Evolutionary conservation across 306 rosid species (phyloP).

Genomic region (Purshia tridentata): DNA sequence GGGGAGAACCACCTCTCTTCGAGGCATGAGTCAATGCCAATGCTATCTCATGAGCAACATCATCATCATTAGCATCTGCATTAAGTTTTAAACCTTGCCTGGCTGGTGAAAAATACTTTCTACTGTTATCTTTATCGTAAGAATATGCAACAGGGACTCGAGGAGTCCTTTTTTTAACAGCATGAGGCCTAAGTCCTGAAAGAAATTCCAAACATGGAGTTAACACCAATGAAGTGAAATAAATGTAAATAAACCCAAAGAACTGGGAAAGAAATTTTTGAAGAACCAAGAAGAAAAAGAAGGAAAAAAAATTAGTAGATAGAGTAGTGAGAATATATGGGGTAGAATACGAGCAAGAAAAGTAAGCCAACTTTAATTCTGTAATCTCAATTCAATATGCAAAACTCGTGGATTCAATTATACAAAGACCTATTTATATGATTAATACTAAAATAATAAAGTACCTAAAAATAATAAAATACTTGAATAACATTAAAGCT

Average conservation of each 20-base stretch:
- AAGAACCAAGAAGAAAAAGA: slow-evolving; percentile 5
- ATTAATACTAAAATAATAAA: neutral
- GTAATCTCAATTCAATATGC: neutral
- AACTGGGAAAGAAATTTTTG: neutral
- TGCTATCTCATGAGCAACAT: slow-evolving; percentile 74
- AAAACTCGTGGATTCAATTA: neutral
- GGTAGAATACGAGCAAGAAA: neutral
- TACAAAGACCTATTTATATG: neutral
- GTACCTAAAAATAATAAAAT: neutral
- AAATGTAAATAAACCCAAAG: neutral
- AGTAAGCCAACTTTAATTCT: neutral
- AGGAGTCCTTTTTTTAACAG: slow-evolving; percentile 93
- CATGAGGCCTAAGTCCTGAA: slow-evolving; percentile 80
- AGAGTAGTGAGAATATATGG: neutral
- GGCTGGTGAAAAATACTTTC: slow-evolving; percentile 53
- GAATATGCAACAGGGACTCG: slow-evolving; percentile 77
- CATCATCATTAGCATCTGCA: slow-evolving; percentile 48
- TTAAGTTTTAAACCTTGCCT: slow-evolving; percentile 52
- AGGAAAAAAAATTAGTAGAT: neutral
- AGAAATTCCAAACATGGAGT: neutral
- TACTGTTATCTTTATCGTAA: slow-evolving; percentile 55
- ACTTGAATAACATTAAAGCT: too few species aligned
- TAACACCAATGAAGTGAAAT: slow-evolving; percentile 5
- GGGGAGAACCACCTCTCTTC: slow-evolving; percentile 68
- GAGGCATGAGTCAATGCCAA: slow-evolving; percentile 83